phyloP scores from a whole-genome alignment of 495 filamentous ascomycete species.

The Aspergillus bridgeri region DNA sequence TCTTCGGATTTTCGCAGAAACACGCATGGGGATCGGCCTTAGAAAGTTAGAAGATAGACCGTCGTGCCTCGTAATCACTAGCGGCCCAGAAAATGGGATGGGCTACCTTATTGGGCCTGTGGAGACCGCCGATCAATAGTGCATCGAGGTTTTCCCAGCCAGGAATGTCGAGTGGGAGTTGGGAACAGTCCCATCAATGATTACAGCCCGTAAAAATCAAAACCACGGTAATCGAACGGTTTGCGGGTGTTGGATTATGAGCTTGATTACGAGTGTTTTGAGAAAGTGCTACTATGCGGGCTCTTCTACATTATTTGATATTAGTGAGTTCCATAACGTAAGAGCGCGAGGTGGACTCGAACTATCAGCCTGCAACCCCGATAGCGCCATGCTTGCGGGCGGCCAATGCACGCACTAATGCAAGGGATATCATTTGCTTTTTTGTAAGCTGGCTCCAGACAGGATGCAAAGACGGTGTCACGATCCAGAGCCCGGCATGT shows the following conservation, averaged over 20 bases:
- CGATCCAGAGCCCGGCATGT: not conserved
- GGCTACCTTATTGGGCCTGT: slow-evolving; percentile 1
- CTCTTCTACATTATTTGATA: not conserved
- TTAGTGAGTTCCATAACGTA: not conserved
- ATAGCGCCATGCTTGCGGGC: not conserved
- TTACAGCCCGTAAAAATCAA: not conserved
- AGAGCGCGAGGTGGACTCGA: not conserved
- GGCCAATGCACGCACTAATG: not conserved
- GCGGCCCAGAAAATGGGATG: slow-evolving; percentile 1
- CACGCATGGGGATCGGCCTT: slow-evolving; percentile 7
- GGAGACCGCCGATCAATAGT: slow-evolving; percentile 4
- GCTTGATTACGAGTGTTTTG: too few species aligned
- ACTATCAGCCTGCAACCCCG: not conserved
- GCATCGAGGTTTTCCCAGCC: not conserved
- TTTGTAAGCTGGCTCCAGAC: not conserved
- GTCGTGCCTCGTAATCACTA: slow-evolving; percentile 8
- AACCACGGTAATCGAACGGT: not conserved
- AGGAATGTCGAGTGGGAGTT: not conserved
- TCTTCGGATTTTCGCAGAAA: not conserved
- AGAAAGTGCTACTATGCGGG: too few species aligned
- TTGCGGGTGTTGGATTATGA: not conserved
- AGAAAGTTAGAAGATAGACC: slow-evolving; percentile 2
- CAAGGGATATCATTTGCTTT: not conserved
- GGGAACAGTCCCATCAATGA: not conserved
- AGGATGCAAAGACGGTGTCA: not conserved